These are phyloP conservation scores for Pichia phayaonensis DNA, from an alignment of 805 yeast genomes.

Conservation along the genomic window DNA sequence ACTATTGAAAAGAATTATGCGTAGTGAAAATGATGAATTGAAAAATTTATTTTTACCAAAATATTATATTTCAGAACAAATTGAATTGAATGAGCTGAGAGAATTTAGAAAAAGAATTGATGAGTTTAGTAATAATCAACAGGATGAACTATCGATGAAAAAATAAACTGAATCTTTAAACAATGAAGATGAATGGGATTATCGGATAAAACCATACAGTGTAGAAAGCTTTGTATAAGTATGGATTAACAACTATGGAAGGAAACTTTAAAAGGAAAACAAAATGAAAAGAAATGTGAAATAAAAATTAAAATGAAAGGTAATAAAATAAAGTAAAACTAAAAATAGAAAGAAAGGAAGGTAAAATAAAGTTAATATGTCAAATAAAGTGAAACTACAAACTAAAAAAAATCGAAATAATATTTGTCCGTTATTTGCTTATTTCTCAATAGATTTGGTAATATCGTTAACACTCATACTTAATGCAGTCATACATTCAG, in stretches of 20 bases:
- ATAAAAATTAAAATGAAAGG: not conserved
- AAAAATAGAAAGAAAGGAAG: too few relatives aligned
- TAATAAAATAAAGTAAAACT: too few relatives aligned
- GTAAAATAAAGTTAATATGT: too few relatives aligned
- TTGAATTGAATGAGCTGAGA: constrained; percentile 11
- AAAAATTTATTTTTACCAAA: constrained; percentile 17
- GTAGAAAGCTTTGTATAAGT: not conserved
- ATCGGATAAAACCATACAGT: not conserved
- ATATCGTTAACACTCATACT: not conserved
- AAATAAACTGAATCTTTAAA: not conserved
- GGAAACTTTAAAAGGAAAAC: not conserved
- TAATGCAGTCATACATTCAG: not conserved
- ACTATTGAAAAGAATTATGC: constrained; percentile 26
- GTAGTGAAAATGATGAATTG: constrained; percentile 18
- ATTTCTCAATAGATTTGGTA: not conserved
- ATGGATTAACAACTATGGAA: not conserved
- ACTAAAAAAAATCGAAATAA: not conserved
- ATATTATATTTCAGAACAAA: constrained; percentile 18
- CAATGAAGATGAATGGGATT: not conserved
- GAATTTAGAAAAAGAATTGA: not conserved
- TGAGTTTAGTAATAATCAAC: not conserved
- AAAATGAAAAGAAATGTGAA: not conserved
- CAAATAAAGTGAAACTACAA: too few relatives aligned
- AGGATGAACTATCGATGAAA: not conserved
- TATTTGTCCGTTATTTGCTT: not conserved